These are phyloP conservation scores for Cytospora schulzeri DNA, from an alignment of 2,329 filamentous ascomycete species.

Conservation along the genomic window DNA sequence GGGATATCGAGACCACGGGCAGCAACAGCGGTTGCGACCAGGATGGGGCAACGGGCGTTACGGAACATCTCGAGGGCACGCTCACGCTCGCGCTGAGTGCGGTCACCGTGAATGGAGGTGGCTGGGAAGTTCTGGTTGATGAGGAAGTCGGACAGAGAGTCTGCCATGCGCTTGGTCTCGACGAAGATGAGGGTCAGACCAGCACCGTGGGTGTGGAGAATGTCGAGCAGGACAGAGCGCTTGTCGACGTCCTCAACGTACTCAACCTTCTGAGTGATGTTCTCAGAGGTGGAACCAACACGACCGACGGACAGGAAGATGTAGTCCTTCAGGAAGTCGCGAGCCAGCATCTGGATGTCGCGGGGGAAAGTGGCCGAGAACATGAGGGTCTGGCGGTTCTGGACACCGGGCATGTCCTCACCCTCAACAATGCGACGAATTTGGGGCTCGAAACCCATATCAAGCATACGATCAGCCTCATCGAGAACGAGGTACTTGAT, in stretches of 20 bases:
- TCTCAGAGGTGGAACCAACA: slow-evolving; percentile 99
- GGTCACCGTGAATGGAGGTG: slow-evolving; percentile 97
- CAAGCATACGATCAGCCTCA: slow-evolving; percentile 99
- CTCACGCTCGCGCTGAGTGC: slow-evolving; percentile 98
- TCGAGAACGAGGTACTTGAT: slow-evolving; percentile 99
- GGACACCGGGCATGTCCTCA: slow-evolving; percentile 90
- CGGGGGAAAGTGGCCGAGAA: slow-evolving; percentile 99
- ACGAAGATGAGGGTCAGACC: slow-evolving; percentile 97
- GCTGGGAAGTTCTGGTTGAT: slow-evolving; percentile 99
- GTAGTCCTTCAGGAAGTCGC: slow-evolving; percentile 99
- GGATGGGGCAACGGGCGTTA: slow-evolving; percentile 89
- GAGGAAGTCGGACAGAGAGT: slow-evolving; percentile 94
- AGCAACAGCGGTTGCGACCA: slow-evolving; percentile 95
- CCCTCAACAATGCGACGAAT: slow-evolving; percentile 98
- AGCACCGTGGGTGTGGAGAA: slow-evolving; percentile 88
- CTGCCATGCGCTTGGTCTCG: slow-evolving; percentile 99
- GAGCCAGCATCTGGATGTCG: slow-evolving; percentile 98
- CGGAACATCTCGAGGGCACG: slow-evolving; percentile 97
- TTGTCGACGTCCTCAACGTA: slow-evolving; percentile 96
- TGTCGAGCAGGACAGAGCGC: slow-evolving; percentile 95
- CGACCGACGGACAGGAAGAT: slow-evolving; percentile 98
- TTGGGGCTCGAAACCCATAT: slow-evolving; percentile 99
- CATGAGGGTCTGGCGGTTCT: slow-evolving; percentile 95
- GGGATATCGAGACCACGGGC: slow-evolving; percentile 91
- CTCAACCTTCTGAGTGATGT: slow-evolving; percentile 98